Evolutionary conservation across 108 stramenopile species (phyloP), one percentile per base, ranked within the genome.

Genomic region (Epipyxis sp.): DNA sequence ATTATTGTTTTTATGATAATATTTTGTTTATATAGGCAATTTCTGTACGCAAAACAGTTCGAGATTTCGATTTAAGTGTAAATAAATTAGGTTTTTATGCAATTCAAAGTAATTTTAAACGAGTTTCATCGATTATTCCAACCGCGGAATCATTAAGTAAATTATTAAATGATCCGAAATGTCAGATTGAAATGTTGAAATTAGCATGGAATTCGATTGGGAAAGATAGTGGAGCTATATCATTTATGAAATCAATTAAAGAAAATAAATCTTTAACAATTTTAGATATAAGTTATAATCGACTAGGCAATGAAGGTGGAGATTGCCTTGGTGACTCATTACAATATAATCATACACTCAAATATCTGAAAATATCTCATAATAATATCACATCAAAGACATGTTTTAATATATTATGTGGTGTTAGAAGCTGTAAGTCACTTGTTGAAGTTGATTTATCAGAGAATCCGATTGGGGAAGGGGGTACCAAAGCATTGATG

Each of bases 391-490:
- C 78, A 16, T 69, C 86, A n/a, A 40, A 59, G n/a, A 82, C 86
- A 20, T 65, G 79, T 0, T 57, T 84, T 39, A 79, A 80, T 44
- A 59, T 86, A 1, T 83, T 78, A 29, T 59, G 44, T 2, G 84
- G 83, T 16, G 35, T 85, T 27, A 80, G 79, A 79, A 39, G 34
- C 39, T 85, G 85, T 57, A 34, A 41, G 13, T 46, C 44, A 0
- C 16, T 86, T 35, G 37, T 42, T 1, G 68, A 30, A 1, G 40
- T 86, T 44, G 57, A 80, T 32, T 69, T 86, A 58, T 71, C 59
- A 41, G 86, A 81, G 29, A 86, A 86, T 35, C 86, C 79, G 44
- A 80, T 86, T 37, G 86, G 86, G 6, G 30, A 68, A 29, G 72
- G 77, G 40, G 86, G 86, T n/a, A 84, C 79, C 0, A 82, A 74